Percentiles rank a stretch among this genome's conserved stretches.
These are phyloP conservation scores for Penstemon davidsonii DNA, from an alignment of 257 asterid species.

Conservation along the genomic window DNA sequence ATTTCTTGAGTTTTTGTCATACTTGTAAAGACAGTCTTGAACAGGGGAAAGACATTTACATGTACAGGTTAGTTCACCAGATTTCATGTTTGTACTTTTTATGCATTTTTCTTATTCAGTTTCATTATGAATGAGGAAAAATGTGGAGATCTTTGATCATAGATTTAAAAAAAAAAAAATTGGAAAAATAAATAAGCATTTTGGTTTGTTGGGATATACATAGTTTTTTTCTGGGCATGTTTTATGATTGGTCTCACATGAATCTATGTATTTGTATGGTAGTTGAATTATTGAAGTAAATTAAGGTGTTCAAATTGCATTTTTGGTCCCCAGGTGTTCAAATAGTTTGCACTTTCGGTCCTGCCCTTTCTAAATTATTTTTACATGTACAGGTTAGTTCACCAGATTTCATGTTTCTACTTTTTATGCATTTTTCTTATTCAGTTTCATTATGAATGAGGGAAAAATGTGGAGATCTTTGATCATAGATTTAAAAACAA, in stretches of 20 bases:
- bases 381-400: conserved; percentile 71
- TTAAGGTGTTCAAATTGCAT: too few species aligned
- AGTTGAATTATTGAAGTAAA: conserved; percentile 11
- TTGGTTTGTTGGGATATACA: background rate
- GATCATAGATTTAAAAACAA: background rate
- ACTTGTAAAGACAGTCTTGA: conserved; percentile 53
- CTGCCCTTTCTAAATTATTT: too few species aligned
- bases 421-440: background rate
- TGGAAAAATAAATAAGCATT: background rate
- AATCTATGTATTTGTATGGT: background rate
- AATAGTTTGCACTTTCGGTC: too few species aligned
- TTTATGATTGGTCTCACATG: conserved; percentile 16
- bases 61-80: conserved; percentile 60
- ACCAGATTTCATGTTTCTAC: background rate
- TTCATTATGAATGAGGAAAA: background rate
- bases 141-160: conserved; percentile 4
- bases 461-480: conserved; percentile 6
- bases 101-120: background rate
- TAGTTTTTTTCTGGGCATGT: background rate
- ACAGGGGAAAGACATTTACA: conserved; percentile 56
- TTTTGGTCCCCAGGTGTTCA: too few species aligned
- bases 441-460: background rate
- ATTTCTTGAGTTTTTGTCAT: conserved; percentile 57
- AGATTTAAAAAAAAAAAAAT: conserved; percentile 9
- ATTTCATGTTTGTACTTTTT: background rate